phyloP scores from a whole-genome alignment of 306 rosid genomes.

The Trifolium fragiferum region DNA sequence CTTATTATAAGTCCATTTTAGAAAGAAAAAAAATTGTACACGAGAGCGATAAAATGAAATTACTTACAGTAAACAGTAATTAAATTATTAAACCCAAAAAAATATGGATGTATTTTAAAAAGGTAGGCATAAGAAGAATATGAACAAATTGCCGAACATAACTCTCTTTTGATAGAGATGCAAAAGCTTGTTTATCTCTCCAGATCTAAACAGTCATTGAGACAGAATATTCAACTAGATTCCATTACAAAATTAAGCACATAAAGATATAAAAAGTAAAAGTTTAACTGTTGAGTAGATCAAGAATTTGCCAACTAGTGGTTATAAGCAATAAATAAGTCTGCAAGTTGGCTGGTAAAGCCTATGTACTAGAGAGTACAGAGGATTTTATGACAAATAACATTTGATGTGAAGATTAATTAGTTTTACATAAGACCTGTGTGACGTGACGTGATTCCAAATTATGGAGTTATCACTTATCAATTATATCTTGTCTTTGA shows the following conservation, averaged over 20 bases:
- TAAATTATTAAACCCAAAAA: neutral
- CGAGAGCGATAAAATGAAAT: neutral
- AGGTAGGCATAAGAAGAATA: constrained; percentile 7
- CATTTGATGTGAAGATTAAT: constrained; percentile 1
- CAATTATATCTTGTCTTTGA: constrained; percentile 8
- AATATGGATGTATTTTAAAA: constrained; percentile 7
- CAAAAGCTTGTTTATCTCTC: constrained; percentile 1
- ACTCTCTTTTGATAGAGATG: constrained; percentile 6
- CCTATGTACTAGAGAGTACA: constrained; percentile 8
- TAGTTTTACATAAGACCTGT: neutral
- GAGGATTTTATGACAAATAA: constrained; percentile 15
- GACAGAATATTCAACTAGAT: constrained; percentile 22
- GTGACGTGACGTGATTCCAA: constrained; percentile 21
- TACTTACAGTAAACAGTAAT: constrained; percentile 3
- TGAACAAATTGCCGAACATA: constrained; percentile 1
- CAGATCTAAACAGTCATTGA: neutral
- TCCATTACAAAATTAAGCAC: constrained; percentile 23
- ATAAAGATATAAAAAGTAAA: constrained; percentile 8
- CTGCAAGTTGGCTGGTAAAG: constrained; percentile 19
- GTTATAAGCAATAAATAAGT: neutral
- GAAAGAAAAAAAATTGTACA: neutral
- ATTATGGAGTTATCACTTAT: neutral
- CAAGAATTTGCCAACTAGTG: constrained; percentile 12
- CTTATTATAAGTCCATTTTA: too few relatives aligned
- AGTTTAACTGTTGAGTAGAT: neutral